phyloP scores from a whole-genome alignment of 2,329 filamentous ascomycete species.

The Sporothrix pseudoabietina region DNA sequence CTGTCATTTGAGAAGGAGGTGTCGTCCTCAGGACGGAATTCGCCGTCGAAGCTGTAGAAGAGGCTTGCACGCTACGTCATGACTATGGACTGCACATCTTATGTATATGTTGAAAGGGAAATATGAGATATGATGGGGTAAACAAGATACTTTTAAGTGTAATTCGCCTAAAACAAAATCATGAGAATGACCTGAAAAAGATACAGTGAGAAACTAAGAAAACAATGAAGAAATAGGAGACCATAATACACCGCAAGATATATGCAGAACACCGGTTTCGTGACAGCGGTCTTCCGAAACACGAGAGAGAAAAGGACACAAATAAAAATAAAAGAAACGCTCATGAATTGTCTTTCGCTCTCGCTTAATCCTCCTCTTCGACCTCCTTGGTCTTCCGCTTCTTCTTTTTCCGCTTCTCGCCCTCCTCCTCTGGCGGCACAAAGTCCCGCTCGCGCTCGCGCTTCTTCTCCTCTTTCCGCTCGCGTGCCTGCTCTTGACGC shows the following conservation, averaged over 20 bases:
- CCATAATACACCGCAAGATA: conserved; percentile 12
- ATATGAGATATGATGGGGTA: background rate
- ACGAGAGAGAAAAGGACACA: background rate
- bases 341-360: background rate
- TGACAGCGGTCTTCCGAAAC: background rate
- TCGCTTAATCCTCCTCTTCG: conserved; percentile 2
- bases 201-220: background rate
- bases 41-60: conserved; percentile 47
- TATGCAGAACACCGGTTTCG: background rate
- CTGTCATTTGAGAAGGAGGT: conserved; percentile 60
- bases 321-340: background rate
- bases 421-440: conserved; percentile 79
- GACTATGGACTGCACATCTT: background rate
- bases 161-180: background rate
- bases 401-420: conserved; percentile 59
- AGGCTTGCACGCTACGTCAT: background rate
- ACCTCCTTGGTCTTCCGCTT: conserved; percentile 46
- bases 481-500: conserved; percentile 78
- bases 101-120: background rate
- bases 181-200: background rate
- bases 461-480: conserved; percentile 85
- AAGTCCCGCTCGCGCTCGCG: conserved; percentile 84
- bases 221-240: background rate
- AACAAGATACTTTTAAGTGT: conserved; percentile 1
- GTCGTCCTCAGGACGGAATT: conserved; percentile 16